Base-by-base conservation (phyloP, 805 yeast genomes). In the Grigorovia jiainica region DNA sequence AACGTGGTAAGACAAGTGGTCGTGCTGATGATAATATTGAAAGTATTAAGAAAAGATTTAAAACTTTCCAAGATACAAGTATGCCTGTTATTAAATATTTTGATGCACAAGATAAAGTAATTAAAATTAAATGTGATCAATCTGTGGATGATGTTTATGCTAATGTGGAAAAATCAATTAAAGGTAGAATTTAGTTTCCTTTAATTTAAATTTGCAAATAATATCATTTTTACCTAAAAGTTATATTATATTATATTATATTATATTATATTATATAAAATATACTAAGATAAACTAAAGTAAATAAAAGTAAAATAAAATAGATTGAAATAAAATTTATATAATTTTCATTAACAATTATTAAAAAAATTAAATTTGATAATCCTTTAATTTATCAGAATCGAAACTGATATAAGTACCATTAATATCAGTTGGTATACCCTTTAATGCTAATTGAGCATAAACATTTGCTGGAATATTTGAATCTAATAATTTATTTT, bases 1-100 rank as follows among this genome's bases (percentile, higher is more conserved):
- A 87, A 63, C 78, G 98, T 64, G 95, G 96, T 24, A 83, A 90
- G 69, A 90, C 96, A 11, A 80, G 92, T 55, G 98, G 98, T 27
- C 79, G 98, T 61, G 60, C 83, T 21, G 98, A 90, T 62, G 98
- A 90, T 61, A 90, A 90, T 64, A 74, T 82, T 43, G 97, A 89
- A 60, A 79, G 90, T 48, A 89, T 92, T 61, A 79, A 73, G 57
- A 89, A 92, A 68, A 77, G 98, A 63, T 90, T 90, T 70, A 76
- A 69, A 53, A 82, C 90, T 10, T 90, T 90, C 55, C 61, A 79
- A 34, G 94, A 87, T 36, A 87, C 97, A 4, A 79, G 90, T 50
- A 82, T 82, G 85, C 98, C 98, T 4, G 97, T 92, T 13, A 86
- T 92, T 36, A 83, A 89, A 42, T 77, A 85, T 61, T 90, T 73